A percentile compares a stretch with the other conserved stretches of the same genome.
Conservation (phyloP, 2,329 filamentous ascomycete genomes). For the Clonostachys sp. region DNA sequence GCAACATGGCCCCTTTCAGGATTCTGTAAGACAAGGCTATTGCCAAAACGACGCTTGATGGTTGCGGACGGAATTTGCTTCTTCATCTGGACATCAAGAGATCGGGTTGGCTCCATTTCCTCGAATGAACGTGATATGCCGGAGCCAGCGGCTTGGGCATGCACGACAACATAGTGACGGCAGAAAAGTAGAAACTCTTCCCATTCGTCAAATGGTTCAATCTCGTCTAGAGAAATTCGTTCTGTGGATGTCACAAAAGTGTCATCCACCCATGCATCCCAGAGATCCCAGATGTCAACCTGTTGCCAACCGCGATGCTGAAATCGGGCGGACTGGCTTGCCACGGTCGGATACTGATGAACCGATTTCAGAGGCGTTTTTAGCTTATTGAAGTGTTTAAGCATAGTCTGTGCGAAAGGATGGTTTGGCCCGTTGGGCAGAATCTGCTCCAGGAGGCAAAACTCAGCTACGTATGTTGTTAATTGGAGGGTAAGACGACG, state of each 20-base stretch:
- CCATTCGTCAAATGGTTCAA: constrained; percentile 93
- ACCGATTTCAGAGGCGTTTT: constrained; percentile 75
- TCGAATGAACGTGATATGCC: too few species aligned
- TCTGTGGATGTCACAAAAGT: constrained; percentile 58
- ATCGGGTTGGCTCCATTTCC: background rate
- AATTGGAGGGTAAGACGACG: too few species aligned
- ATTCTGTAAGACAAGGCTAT: constrained; percentile 36
- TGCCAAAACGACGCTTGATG: constrained; percentile 54
- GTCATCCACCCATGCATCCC: constrained; percentile 75
- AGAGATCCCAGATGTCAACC: constrained; percentile 64
- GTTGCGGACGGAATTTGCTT: constrained; percentile 6
- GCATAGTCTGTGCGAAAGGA: constrained; percentile 84
- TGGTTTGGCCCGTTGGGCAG: constrained; percentile 73
- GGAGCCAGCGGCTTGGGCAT: constrained; percentile 34
- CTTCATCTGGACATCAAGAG: constrained; percentile 2
- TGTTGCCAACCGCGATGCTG: constrained; percentile 60
- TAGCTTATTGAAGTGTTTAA: constrained; percentile 76
- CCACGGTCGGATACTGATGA: constrained; percentile 60
- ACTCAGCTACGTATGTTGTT: constrained; percentile 50
- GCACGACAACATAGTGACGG: constrained; percentile 77
- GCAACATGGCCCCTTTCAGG: constrained; percentile 36
- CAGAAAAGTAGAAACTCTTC: constrained; percentile 87
- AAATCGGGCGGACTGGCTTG: constrained; percentile 68
- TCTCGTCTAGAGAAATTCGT: constrained; percentile 56
- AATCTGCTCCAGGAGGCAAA: constrained; percentile 84